Base-by-base conservation (phyloP, 331 rosid genomes). In the Erythrophleum ivorense region DNA sequence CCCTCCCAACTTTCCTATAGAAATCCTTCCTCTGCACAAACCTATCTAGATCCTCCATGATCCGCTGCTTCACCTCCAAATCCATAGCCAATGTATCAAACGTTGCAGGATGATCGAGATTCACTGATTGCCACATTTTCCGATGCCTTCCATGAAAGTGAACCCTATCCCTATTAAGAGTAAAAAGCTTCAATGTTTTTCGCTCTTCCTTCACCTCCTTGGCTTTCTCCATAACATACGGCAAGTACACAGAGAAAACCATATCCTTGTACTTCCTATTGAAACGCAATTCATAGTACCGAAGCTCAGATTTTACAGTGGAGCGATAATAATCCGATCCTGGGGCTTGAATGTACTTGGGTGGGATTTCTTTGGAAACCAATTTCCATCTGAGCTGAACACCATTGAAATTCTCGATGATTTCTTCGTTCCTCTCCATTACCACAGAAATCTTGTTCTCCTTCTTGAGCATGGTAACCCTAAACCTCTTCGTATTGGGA, bases 71-170 rank as follows among this genome's bases (percentile, higher is more conserved):
- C 70, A 8, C 11, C 1, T 78, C 82, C 50, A 15, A 52, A 41
- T 83, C 86, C 86, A 83, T 78, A 1, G 82, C 86, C 79, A 83
- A 3, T 3, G 69, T 83, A 5, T 72, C 82, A 18, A 83, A 83
- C 29, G 79, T 71, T 0, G 86, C 52, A 0, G 86, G 86, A 64
- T 83, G 86, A 21, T 83, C 75, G 18, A 83, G 45, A 63, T 41
- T 71, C 70, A 78, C 82, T 2, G 75, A 41, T 33, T 78, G 63
- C 86, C 86, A 83, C 70, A 59, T 19, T 3, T 59, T 50, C 57
- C 31, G 14, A 2, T 67, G 52, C 65, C 62, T 58, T 21, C 71
- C 15, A 13, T 5, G 3, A 38, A 15, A 65, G 29, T 0, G 71
- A 54, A 67, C 1, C 9, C 77, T n/a, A 2, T 10, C 48, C 8